A percentile compares a stretch with the other conserved stretches of the same genome.
phyloP scores from a whole-genome alignment of 768 basidiomycete species.

The Punctularia strigosozonata region DNA sequence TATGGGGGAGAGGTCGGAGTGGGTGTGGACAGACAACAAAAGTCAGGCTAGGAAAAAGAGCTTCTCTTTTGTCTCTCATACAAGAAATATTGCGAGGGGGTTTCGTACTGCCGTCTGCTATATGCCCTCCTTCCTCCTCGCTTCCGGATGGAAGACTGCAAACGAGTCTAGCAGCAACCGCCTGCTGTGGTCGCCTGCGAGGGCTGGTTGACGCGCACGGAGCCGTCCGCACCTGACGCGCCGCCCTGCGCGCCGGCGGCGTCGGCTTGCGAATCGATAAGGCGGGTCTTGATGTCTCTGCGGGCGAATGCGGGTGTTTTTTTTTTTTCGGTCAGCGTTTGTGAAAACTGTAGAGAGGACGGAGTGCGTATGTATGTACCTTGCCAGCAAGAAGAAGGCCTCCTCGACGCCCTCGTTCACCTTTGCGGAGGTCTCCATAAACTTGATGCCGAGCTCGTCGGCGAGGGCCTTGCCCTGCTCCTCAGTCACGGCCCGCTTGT shows the following conservation, averaged over 20 bases:
- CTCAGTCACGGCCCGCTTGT: constrained; percentile 86
- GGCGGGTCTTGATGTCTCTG: constrained; percentile 93
- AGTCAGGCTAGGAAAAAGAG: no score
- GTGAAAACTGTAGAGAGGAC: not conserved
- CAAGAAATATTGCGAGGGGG: no score
- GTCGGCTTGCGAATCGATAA: constrained; percentile 89
- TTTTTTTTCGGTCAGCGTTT: not conserved
- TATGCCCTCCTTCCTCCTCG: no score
- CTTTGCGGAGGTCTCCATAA: constrained; percentile 98
- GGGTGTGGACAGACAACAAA: no score
- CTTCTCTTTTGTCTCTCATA: no score
- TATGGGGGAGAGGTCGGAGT: no score
- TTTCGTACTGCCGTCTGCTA: no score
- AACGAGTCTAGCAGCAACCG: constrained; percentile 45
- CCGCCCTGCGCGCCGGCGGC: constrained; percentile 26
- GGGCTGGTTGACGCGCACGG: constrained; percentile 58
- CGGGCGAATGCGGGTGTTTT: constrained; percentile 35
- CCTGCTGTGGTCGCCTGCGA: constrained; percentile 23
- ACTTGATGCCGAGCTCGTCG: constrained; percentile 86
- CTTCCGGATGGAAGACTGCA: no score
- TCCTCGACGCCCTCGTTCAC: constrained; percentile 96
- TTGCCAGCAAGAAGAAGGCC: constrained; percentile 93
- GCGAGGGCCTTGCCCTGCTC: constrained; percentile 91
- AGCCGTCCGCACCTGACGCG: constrained; percentile 34
- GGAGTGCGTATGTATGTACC: constrained; percentile 37